phyloP scores from a whole-genome alignment of 805 yeast species.

The Zygosaccharomyces pseudorouxii region DNA sequence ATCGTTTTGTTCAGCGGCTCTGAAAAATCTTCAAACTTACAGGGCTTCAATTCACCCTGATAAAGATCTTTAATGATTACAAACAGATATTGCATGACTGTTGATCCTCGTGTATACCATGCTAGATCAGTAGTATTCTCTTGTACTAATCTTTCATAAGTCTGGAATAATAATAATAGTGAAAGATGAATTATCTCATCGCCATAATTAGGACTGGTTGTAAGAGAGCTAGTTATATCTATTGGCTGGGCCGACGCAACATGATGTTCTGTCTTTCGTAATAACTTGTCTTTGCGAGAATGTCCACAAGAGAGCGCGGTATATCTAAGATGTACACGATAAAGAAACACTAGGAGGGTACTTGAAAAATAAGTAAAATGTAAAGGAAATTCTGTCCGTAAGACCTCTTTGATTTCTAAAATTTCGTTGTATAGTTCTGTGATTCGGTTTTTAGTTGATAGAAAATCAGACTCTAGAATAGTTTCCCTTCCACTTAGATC shows the following conservation, averaged over 20 bases:
- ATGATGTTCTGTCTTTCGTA: slow-evolving; percentile 11
- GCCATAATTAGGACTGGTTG: slow-evolving; percentile 13
- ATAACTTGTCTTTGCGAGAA: slow-evolving; percentile 13
- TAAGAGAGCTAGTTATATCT: slow-evolving; percentile 17
- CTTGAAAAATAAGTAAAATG: slow-evolving; percentile 21
- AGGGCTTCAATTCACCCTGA: slow-evolving; percentile 20
- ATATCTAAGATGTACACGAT: slow-evolving; percentile 26
- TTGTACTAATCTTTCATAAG: slow-evolving; percentile 26
- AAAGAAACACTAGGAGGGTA: slow-evolving; percentile 24
- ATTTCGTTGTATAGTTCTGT: slow-evolving; percentile 14
- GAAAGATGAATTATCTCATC: slow-evolving; percentile 24
- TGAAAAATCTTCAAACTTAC: slow-evolving; percentile 7
- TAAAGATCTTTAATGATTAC: slow-evolving; percentile 25
- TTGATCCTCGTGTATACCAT: slow-evolving; percentile 32
- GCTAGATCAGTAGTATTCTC: slow-evolving; percentile 15
- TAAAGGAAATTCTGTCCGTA: slow-evolving; percentile 7
- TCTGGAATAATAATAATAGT: slow-evolving; percentile 20
- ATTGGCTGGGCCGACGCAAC: slow-evolving; percentile 4
- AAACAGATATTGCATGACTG: slow-evolving; percentile 32
- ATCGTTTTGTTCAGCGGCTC: slow-evolving; percentile 10
- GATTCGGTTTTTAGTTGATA: slow-evolving; percentile 7
- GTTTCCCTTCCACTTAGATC: slow-evolving; percentile 12
- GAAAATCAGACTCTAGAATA: slow-evolving; percentile 7
- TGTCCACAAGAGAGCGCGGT: slow-evolving; percentile 18
- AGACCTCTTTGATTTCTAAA: slow-evolving; percentile 8